Evolutionary conservation across 1,139 yeast species (phyloP), one percentile per base, ranked within the genome.

Genomic region (Oligophagozyma castellii): DNA sequence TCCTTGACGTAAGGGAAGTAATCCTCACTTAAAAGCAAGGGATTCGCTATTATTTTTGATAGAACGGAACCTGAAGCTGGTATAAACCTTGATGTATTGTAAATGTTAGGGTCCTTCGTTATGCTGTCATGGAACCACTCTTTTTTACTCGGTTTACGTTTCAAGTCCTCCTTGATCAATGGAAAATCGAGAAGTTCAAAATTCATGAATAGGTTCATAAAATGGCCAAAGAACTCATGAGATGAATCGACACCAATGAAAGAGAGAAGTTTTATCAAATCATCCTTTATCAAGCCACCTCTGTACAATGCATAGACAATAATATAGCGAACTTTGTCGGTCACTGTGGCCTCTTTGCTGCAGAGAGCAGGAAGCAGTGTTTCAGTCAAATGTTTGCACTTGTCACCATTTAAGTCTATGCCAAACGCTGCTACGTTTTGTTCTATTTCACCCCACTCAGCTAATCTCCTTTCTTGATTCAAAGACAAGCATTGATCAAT

Each of bases 361-460:
- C 70, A 69, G 23, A 86, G 58, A 21, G 74, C 50, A 4, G 59
- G 64, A 18, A 89, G 61, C 35, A 86, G 58, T 27, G 70, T 73
- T 32, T 75, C 80, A 26, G 84, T 75, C 12, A 84, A 56, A 26
- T 67, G 65, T 43, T 72, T 72, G 28, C 70, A 70, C 37, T 67
- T 67, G 27, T 66, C 70, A 3, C 93, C 89, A 41, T 83, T 80
- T 29, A 75, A 63, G 33, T 72, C 73, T 2, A 72, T 58, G 4
- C 93, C 94, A 29, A 73, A 72, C 2, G 83, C 84, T 16, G 74
- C 67, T 38, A 84, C 63, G 13, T 75, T 70, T 55, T 84, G 94
- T 49, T 76, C 86, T 33, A 74, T 62, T 44, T 73, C 78, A 1
- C 81, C 76, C 6, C 73, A 63, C 34, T 70, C 77, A 0, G 76